These are phyloP conservation scores for Backusella australiensis DNA, from an alignment of 192 early-diverging fungal genomes.

Conservation along the genomic window DNA sequence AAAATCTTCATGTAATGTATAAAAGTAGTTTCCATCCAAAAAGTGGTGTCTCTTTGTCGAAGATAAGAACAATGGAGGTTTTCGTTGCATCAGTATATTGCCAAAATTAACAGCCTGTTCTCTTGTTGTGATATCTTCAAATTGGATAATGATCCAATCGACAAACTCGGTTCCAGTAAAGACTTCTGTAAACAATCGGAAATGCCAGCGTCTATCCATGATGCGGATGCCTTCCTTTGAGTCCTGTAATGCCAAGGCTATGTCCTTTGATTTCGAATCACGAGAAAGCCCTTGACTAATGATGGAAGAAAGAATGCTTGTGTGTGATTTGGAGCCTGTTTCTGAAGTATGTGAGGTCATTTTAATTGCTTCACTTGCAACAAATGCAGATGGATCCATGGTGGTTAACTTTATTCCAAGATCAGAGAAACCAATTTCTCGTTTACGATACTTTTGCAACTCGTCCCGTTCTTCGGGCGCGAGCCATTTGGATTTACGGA, in stretches of 20 bases:
- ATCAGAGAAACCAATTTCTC: constrained; percentile 24
- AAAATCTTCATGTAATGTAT: constrained; percentile 61
- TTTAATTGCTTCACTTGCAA: constrained; percentile 24
- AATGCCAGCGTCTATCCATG: constrained; percentile 85
- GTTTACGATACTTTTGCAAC: constrained; percentile 34
- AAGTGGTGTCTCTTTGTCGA: constrained; percentile 63
- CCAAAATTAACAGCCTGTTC: constrained; percentile 79
- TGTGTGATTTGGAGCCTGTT: neutral
- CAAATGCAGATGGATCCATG: constrained; percentile 40
- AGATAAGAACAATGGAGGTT: constrained; percentile 64
- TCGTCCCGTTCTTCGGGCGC: constrained; percentile 42
- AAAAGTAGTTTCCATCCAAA: constrained; percentile 91
- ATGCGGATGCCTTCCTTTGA: constrained; percentile 63
- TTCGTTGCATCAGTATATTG: constrained; percentile 67
- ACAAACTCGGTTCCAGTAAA: constrained; percentile 86
- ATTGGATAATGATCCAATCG: constrained; percentile 81
- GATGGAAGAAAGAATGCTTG: constrained; percentile 15
- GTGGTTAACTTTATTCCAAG: constrained; percentile 38
- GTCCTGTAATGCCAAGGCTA: constrained; percentile 74
- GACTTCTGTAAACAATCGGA: constrained; percentile 61
- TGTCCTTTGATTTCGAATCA: constrained; percentile 42
- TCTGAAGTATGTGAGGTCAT: neutral
- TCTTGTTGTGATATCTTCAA: constrained; percentile 72
- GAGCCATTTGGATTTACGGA: constrained; percentile 64
- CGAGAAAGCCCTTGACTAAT: constrained; percentile 18